phyloP scores from a whole-genome alignment of 208 protist genomes.

The Acanthamoeba castellanii region DNA sequence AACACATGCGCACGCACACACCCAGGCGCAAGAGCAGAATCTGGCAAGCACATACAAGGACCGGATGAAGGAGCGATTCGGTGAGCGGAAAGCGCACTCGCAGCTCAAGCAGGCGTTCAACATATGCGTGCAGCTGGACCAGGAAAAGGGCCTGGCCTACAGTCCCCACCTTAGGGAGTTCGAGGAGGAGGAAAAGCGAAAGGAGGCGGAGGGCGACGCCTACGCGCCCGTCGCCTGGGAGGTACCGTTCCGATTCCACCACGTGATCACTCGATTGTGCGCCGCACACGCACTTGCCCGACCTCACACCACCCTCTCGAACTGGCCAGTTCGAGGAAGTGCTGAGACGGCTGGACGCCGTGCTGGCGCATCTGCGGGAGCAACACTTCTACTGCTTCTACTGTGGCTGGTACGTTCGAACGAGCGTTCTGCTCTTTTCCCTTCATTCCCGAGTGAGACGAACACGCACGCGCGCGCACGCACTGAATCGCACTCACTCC shows the following conservation, averaged over 20 bases:
- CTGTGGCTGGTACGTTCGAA: conserved; percentile 18
- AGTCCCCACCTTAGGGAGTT: neutral
- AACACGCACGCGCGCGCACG: neutral
- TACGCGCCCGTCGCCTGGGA: neutral
- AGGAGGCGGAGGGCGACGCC: neutral
- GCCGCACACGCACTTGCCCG: neutral
- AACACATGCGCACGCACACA: neutral
- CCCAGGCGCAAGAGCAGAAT: neutral
- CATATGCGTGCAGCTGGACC: conserved; percentile 46
- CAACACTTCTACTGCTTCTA: conserved; percentile 46
- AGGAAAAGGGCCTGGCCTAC: neutral
- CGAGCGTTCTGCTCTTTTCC: neutral
- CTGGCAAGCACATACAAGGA: conserved; percentile 14
- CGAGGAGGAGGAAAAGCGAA: conserved; percentile 16
- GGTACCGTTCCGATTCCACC: neutral
- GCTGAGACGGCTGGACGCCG: neutral
- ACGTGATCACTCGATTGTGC: neutral
- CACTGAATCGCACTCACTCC: neutral
- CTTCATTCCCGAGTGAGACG: too few relatives aligned
- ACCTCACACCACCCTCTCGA: neutral
- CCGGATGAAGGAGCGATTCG: conserved; percentile 17
- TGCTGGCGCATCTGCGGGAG: neutral
- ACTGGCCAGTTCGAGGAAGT: neutral
- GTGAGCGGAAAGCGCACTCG: conserved; percentile 9
- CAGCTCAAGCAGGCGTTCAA: conserved; percentile 40